phyloP scores from a whole-genome alignment of 140 eudicot genomes.

The Bidens hawaiensis region DNA sequence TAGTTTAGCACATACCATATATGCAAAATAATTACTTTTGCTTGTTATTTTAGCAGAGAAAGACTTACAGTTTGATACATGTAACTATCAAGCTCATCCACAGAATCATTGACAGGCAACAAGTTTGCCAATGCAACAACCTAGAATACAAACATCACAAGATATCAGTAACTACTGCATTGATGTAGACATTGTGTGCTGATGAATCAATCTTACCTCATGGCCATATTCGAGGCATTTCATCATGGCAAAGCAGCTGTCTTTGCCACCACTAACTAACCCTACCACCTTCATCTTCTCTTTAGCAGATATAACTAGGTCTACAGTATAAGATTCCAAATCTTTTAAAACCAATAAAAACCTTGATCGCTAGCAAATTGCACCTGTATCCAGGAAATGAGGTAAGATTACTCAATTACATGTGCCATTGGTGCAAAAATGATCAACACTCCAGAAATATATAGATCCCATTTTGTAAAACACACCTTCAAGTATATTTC shows the following conservation, averaged over 20 bases:
- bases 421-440: conserved; percentile 4
- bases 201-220: conserved; percentile 42
- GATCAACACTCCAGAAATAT: conserved; percentile 6
- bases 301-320: conserved; percentile 1
- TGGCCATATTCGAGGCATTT: conserved; percentile 77
- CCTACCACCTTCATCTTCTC: conserved; percentile 87
- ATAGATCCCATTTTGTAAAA: neutral
- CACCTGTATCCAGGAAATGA: conserved; percentile 1
- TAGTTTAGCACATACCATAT: conserved; percentile 9
- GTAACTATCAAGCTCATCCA: conserved; percentile 93
- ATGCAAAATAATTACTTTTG: too few species aligned
- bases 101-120: conserved; percentile 78
- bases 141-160: conserved; percentile 31
- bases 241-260: conserved; percentile 99
- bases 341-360: conserved; percentile 1
- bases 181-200: neutral
- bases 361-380: neutral
- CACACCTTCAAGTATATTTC: conserved; percentile 7
- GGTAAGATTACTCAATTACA: neutral
- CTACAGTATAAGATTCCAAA: neutral
- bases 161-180: neutral
- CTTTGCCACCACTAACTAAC: conserved; percentile 96
- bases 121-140: conserved; percentile 95
- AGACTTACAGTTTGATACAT: conserved; percentile 95
- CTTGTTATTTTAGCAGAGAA: neutral